phyloP scores from a whole-genome alignment of 805 yeast genomes.

The Saccharomycopsis oosterbeekiorum region DNA sequence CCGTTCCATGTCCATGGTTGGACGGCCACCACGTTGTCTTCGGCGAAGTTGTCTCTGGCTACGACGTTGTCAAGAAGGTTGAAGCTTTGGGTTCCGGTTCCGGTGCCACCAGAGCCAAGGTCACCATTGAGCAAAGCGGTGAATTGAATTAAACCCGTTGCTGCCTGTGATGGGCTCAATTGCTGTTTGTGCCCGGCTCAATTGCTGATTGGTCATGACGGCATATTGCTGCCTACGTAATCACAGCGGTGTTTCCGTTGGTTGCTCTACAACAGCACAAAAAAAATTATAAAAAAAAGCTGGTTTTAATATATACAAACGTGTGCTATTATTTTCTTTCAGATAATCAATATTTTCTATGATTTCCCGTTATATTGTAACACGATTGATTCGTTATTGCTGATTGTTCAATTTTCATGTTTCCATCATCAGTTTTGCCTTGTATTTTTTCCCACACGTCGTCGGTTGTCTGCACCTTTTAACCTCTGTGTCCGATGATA shows the following conservation, averaged over 20 bases:
- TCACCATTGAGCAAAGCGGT: constrained; percentile 72
- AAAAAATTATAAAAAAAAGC: neutral
- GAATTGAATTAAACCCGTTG: constrained; percentile 24
- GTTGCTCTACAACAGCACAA: neutral
- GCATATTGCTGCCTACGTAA: too few species aligned
- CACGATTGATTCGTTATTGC: too few species aligned
- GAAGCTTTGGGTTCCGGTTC: constrained; percentile 59
- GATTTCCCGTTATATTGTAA: too few species aligned
- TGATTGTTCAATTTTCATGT: too few species aligned
- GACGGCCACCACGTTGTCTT: constrained; percentile 94
- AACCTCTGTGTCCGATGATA: neutral
- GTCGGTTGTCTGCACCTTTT: neutral
- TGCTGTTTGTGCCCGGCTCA: too few species aligned
- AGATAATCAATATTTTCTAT: too few species aligned
- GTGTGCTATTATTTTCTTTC: too few species aligned
- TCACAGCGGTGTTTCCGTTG: too few species aligned
- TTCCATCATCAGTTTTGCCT: too few species aligned
- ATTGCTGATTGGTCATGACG: too few species aligned
- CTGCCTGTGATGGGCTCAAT: too few species aligned
- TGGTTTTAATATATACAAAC: too few species aligned
- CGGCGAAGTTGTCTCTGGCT: constrained; percentile 84
- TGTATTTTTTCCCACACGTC: neutral
- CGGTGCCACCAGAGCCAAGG: constrained; percentile 66
- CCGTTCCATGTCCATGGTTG: constrained; percentile 79
- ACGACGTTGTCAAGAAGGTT: constrained; percentile 65